A percentile compares a stretch with the other conserved stretches of the same genome.
Evolutionary conservation across 148 eudicot species (phyloP).

Genomic region (Rhododendron williamsianum): DNA sequence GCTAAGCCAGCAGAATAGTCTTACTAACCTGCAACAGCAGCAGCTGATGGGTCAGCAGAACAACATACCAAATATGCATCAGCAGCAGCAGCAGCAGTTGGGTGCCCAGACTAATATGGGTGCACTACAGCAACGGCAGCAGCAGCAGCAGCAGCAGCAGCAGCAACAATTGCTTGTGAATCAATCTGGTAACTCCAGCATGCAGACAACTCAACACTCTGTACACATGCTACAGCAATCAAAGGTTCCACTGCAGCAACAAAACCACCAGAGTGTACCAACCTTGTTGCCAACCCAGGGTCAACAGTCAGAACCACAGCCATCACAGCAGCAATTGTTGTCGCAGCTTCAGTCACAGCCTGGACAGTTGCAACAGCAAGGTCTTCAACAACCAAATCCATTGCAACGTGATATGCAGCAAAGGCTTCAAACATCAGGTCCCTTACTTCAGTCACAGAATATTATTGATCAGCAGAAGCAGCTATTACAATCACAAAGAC

Average conservation of each 20-base stretch:
- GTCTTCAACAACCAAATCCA: slow-evolving; percentile 65
- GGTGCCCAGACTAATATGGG: slow-evolving; percentile 48
- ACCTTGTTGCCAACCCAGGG: slow-evolving; percentile 50
- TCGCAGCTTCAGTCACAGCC: slow-evolving; percentile 81
- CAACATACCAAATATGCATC: slow-evolving; percentile 39
- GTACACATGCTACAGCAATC: slow-evolving; percentile 61
- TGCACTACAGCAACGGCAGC: slow-evolving; percentile 36
- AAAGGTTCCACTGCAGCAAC: slow-evolving; percentile 59
- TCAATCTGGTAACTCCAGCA: slow-evolving; percentile 58
- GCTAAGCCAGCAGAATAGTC: slow-evolving; percentile 57
- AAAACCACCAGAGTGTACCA: slow-evolving; percentile 46
- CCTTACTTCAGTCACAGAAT: slow-evolving; percentile 71
- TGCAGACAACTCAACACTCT: slow-evolving; percentile 64
- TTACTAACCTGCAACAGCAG: slow-evolving; percentile 45
- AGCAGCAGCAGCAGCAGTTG: slow-evolving; percentile 74
- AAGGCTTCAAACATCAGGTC: slow-evolving; percentile 59
- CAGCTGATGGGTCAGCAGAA: slow-evolving; percentile 50
- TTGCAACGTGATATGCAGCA: slow-evolving; percentile 75
- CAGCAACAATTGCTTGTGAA: slow-evolving; percentile 55
- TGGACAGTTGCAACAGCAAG: slow-evolving; percentile 65
- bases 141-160: slow-evolving; percentile 42
- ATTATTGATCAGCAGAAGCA: slow-evolving; percentile 80
- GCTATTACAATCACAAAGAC: slow-evolving; percentile 67
- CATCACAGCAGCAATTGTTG: slow-evolving; percentile 63
- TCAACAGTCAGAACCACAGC: slow-evolving; percentile 52